Conservation (phyloP, 495 filamentous ascomycete genomes). For the Penicillium egyptiacum region DNA sequence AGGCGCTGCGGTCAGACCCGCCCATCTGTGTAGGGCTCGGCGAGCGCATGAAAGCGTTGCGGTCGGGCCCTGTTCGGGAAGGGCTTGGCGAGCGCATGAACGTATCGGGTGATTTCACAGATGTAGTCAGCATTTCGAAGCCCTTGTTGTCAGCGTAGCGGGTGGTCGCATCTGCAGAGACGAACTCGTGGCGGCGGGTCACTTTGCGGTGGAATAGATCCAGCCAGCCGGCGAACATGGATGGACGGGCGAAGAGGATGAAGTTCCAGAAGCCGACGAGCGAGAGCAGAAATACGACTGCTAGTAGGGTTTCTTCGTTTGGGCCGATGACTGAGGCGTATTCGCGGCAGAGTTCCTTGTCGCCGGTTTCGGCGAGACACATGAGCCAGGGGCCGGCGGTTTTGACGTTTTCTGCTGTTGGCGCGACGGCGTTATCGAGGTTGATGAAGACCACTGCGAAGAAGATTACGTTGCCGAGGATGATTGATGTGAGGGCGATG, state of each 20-base stretch:
- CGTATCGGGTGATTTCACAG: slow-evolving; percentile 46
- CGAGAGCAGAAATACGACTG: slow-evolving; percentile 76
- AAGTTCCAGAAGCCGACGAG: slow-evolving; percentile 85
- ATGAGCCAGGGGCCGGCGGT: slow-evolving; percentile 66
- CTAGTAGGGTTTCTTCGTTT: slow-evolving; percentile 73
- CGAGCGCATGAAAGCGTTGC: background rate
- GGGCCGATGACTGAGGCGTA: slow-evolving; percentile 53
- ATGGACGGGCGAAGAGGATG: slow-evolving; percentile 73
- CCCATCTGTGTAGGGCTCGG: background rate
- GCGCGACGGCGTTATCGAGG: slow-evolving; percentile 66
- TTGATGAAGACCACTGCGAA: slow-evolving; percentile 88
- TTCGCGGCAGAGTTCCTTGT: slow-evolving; percentile 64
- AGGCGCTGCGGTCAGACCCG: background rate
- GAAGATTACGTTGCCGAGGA: slow-evolving; percentile 86
- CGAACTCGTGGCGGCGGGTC: slow-evolving; percentile 65
- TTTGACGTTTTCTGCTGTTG: slow-evolving; percentile 51
- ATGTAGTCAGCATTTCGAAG: slow-evolving; percentile 75
- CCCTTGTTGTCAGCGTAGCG: slow-evolving; percentile 63
- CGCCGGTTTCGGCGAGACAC: slow-evolving; percentile 64
- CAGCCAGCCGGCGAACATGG: slow-evolving; percentile 82
- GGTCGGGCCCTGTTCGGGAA: slow-evolving; percentile 16
- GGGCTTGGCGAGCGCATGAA: slow-evolving; percentile 45
- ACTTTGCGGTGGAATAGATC: slow-evolving; percentile 57
- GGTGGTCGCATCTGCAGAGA: slow-evolving; percentile 76
- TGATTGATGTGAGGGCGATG: slow-evolving; percentile 80